Base-by-base conservation (phyloP, 2,329 filamentous ascomycete species). In the Bisporella sp. region DNA sequence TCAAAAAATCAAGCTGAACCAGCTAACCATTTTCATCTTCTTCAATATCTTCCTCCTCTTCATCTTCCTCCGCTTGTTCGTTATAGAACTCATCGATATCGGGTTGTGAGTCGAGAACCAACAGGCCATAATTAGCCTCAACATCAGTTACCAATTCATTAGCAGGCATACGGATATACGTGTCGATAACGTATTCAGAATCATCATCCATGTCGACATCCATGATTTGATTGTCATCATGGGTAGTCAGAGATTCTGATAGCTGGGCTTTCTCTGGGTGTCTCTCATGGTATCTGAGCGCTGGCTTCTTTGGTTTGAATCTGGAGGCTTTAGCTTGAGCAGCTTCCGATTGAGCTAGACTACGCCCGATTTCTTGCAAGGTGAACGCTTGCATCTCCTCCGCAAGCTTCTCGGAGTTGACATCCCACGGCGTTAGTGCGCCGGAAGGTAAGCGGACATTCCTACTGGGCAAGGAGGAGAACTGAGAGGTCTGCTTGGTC, bases 1-100 rank as follows among this genome's bases (percentile, higher is more conserved):
- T 43, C 11, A n/a, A 30, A 30, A n/a, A 37, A 3, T 31, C 31
- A 40, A 8, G 39, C 1, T 12, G 40, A 40, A 6, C 2, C 13
- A 13, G 58, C 70, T 49, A 69, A 82, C 80, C 80, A 55, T 85
- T 84, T 60, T 84, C 81, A 49, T 84, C 80, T 47, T 84, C 81
- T 5, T 84, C 81, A 41, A 82, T 79, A 56, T 78, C 71, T 41
- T 84, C 81, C 5, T 84, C 81, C 46, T 82, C 79, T 54, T 78
- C 71, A 1, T 84, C 80, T 39, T 81, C 82, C 4, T 84, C 80
- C 6, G 28, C 30, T n/a, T 77, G 77, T 39, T 79, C 77, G 6
- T 76, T 75, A 55, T 78, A 85, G 62, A 85, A 85, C 41, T 77
- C 73, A 48, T 78, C 74, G 40, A 74, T 73, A 30, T 67, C 64